These are phyloP conservation scores for Nicotiana knightiana DNA, from an alignment of 257 asterid species.

Conservation along the genomic window DNA sequence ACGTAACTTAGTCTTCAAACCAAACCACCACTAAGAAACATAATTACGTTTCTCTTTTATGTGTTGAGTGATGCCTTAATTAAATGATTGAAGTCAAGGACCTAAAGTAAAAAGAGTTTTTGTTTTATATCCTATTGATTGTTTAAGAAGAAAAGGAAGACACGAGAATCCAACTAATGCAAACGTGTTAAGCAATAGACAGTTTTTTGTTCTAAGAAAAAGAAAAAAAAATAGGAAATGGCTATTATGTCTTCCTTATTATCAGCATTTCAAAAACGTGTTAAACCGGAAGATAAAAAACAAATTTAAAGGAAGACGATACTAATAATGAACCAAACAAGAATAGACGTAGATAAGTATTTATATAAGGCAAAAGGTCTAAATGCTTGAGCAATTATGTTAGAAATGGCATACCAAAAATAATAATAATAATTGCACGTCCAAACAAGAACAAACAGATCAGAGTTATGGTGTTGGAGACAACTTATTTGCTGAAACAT, in stretches of 20 bases:
- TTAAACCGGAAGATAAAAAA: not conserved
- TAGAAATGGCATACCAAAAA: not conserved
- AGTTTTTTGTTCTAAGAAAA: not conserved
- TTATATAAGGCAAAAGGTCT: not conserved
- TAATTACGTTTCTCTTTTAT: too few species aligned
- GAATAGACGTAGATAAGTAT: not conserved
- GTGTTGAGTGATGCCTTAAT: not conserved
- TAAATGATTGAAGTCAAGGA: not conserved
- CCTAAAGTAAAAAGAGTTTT: not conserved
- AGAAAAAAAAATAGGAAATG: not conserved
- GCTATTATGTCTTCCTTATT: not conserved
- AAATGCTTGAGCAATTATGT: not conserved
- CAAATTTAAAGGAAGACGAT: not conserved
- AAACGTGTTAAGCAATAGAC: not conserved
- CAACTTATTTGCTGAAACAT: too few species aligned
- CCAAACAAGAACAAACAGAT: not conserved
- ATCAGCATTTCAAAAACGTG: not conserved
- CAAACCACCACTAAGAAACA: too few species aligned
- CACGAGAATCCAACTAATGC: not conserved
- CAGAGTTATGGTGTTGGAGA: too few species aligned
- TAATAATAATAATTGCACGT: not conserved
- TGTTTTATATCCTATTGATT: not conserved
- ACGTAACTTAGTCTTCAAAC: too few species aligned
- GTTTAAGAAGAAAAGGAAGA: not conserved
- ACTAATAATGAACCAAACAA: not conserved